These are phyloP conservation scores for Taphrina populina DNA, from an alignment of 1,139 yeast species.

Conservation along the genomic window DNA sequence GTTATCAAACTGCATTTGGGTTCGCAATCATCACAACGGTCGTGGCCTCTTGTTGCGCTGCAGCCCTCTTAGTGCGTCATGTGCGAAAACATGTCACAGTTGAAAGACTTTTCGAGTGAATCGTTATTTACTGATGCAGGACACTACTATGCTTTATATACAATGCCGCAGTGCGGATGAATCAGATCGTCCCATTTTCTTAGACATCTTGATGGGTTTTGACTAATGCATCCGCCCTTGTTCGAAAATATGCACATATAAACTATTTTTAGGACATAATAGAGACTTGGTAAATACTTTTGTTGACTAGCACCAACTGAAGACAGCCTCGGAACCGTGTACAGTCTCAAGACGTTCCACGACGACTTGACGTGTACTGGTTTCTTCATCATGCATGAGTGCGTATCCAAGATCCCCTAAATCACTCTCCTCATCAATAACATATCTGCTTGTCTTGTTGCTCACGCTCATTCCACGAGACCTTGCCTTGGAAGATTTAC, in stretches of 20 bases:
- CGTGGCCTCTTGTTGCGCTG: not conserved
- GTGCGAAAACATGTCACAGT: not conserved
- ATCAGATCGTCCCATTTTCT: no score
- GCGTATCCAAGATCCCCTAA: conserved; percentile 43
- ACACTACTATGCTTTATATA: no score
- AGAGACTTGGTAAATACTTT: not conserved
- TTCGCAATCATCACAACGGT: not conserved
- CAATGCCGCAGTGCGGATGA: no score
- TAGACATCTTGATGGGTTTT: no score
- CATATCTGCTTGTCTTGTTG: conserved; percentile 21
- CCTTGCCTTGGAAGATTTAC: conserved; percentile 14
- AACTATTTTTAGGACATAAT: not conserved
- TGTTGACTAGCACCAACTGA: conserved; percentile 62
- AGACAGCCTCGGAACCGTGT: conserved; percentile 54
- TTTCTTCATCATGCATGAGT: conserved; percentile 43
- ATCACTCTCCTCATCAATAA: conserved; percentile 29
- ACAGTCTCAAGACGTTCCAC: conserved; percentile 64
- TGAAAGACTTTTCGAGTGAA: no score
- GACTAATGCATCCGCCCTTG: no score
- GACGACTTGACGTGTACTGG: conserved; percentile 51
- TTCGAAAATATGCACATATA: no score
- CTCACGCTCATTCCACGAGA: conserved; percentile 22
- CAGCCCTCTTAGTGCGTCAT: not conserved
- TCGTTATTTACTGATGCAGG: no score
- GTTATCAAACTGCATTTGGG: conserved; percentile 38